These are phyloP conservation scores for Moesziomyces globuligerus DNA, from an alignment of 1,284 basidiomycete genomes.

Conservation along the genomic window DNA sequence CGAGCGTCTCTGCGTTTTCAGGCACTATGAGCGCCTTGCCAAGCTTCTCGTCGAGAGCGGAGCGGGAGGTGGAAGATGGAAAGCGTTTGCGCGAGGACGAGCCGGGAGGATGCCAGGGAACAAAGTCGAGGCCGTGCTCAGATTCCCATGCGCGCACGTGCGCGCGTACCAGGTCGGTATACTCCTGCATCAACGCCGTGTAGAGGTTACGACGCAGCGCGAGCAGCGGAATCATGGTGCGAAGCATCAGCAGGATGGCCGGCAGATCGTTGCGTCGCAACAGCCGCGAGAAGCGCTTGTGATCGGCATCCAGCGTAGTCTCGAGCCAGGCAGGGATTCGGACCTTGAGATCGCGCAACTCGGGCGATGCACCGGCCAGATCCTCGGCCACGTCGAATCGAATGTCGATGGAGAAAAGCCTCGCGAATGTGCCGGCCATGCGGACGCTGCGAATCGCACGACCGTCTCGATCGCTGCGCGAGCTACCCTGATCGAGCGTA, in stretches of 20 bases:
- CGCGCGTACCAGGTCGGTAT: constrained; percentile 23
- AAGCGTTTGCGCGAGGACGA: not conserved
- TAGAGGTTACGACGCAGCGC: constrained; percentile 24
- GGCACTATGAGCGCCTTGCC: constrained; percentile 15
- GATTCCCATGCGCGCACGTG: constrained; percentile 19
- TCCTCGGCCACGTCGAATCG: constrained; percentile 21
- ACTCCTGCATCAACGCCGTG: constrained; percentile 19
- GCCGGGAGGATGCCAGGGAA: constrained; percentile 12
- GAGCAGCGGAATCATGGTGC: constrained; percentile 27
- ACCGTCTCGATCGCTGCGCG: not conserved
- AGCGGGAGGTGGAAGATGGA: not conserved
- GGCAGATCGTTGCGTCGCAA: constrained; percentile 23
- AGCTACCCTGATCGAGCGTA: constrained; percentile 8
- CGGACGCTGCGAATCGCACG: not conserved
- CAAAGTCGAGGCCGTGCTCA: constrained; percentile 4
- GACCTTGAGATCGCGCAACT: constrained; percentile 10
- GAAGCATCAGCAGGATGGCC: constrained; percentile 29
- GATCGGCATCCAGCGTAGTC: not conserved
- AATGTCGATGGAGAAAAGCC: constrained; percentile 19
- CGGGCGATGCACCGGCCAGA: not conserved
- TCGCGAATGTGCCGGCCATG: constrained; percentile 6
- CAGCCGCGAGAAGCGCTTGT: constrained; percentile 2
- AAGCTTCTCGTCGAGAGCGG: constrained; percentile 3
- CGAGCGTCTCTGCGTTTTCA: not conserved
- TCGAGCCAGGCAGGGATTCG: constrained; percentile 17